Base-by-base conservation (phyloP, 1,139 yeast genomes). In the Kodamaea suecica region DNA sequence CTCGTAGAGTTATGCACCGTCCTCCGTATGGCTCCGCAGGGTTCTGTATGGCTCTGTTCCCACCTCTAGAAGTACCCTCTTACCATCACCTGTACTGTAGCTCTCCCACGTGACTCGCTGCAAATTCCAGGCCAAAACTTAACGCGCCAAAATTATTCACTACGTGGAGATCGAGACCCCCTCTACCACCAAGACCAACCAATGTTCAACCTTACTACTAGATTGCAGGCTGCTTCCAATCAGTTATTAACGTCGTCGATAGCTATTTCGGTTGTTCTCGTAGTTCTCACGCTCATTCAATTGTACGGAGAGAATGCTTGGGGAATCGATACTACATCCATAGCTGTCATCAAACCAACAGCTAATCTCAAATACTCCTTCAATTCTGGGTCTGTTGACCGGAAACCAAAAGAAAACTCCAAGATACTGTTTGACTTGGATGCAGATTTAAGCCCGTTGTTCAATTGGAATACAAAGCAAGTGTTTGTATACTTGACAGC, bases 391-490 rank as follows among this genome's bases (percentile, higher is more conserved):
- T 79, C 95, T 2, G 61, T 63, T 3, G 73, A 73, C 41, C 77
- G 84, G 31, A 75, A 74, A 42, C 81, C 88, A 30, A 90, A 86
- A 62, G 97, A 92, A 52, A 88, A 88, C 55, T 73, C 84, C 37
- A 76, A 76, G 50, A 60, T 88, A 29, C 63, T 63, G 12, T 88
- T 90, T 53, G 95, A 87, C 55, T 64, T 92, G 39, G 77, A 77
- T 7, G 74, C 73, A 2, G 75, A 70, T 47, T 63, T 92, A 48
- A 57, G 84, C 1, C 80, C 88, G 1, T 68, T 92, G 38, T 90
- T 90, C 73, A 88, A 85, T 59, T 92, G 97, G 97, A 92, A 92
- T 61, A 92, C 98, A 9, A 92, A 92, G 54, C 98, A 92, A 59
- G 78, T 92, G 14, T 90, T 92, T 55, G 84, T 84, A 4, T 92